Conservation (phyloP, 2,329 filamentous ascomycete species). For the Fusarium sp. region DNA sequence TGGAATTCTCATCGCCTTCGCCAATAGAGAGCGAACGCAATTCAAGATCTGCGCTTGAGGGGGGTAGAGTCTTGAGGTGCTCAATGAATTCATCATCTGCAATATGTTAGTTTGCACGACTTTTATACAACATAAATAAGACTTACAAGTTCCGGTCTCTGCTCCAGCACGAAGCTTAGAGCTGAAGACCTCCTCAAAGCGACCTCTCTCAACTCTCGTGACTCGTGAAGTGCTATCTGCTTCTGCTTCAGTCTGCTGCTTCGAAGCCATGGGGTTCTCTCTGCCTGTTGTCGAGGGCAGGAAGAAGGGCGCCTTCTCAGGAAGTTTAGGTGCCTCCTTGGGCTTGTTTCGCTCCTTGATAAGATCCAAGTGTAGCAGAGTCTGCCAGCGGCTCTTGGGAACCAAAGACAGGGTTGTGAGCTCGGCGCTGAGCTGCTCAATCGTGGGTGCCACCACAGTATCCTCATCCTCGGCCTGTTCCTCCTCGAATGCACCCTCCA, state of each 20-base stretch:
- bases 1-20: conserved; percentile 62
- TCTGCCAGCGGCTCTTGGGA: conserved; percentile 94
- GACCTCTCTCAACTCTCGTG: conserved; percentile 72
- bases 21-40: conserved; percentile 79
- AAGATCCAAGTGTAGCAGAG: conserved; percentile 88
- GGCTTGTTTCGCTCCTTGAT: conserved; percentile 97
- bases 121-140: not conserved
- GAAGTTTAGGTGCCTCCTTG: conserved; percentile 88
- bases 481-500: conserved; percentile 81
- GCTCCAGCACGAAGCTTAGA: conserved; percentile 67
- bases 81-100: conserved; percentile 76
- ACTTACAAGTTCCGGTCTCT: conserved; percentile 71
- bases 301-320: conserved; percentile 97
- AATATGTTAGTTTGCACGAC: conserved; percentile 41
- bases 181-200: conserved; percentile 70
- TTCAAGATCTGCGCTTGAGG: conserved; percentile 89
- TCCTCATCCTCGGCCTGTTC: conserved; percentile 66
- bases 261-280: conserved; percentile 56
- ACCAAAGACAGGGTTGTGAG: conserved; percentile 92
- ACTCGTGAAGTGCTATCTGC: conserved; percentile 73
- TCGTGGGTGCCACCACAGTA: conserved; percentile 64
- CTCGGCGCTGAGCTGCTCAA: conserved; percentile 84
- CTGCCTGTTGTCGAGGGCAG: conserved; percentile 75
- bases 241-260: conserved; percentile 52
- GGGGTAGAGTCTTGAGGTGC: conserved; percentile 83